Evolutionary conservation across 345 rosid genomes (phyloP), one percentile per base, ranked within the genome.

Genomic region (Gossypium rotundifolium): DNA sequence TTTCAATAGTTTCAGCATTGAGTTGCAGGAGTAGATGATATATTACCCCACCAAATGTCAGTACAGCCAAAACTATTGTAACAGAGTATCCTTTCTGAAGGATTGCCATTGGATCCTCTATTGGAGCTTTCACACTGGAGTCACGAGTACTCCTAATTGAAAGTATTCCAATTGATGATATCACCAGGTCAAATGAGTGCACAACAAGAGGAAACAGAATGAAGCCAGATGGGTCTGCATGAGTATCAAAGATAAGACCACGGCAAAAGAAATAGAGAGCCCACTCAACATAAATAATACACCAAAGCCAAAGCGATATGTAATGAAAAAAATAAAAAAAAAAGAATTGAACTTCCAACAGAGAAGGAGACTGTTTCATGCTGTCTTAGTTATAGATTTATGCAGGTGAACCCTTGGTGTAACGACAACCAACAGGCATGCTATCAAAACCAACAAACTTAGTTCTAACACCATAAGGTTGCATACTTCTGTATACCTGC

Each of bases 161-260:
- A 75, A 95, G 77, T 78, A 95, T 89, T 75, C 99, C 99, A 80
- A 88, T 55, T 18, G 99, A 91, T 55, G 99, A 95, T 77, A 95
- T 81, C 81, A 95, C 82, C 80, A 95, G 88, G 84, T 95, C 99
- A 83, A 95, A 95, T 16, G 99, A 95, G 80, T 95, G 99, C 74
- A 95, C 92, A 68, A 95, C 98, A 67, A 95, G 90, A 74, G 99
- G 99, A 85, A 95, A 95, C 77, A 95, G 84, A 81, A 95, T 93
- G 82, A 95, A 95, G 79, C 98, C 99, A 65, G 99, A 93, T 76
- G 99, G 93, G 85, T 91, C 97, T 95, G 99, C 97, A 80, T 54
- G 61, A 83, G 76, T 29, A 79, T 71, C 33, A 53, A 78, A 73
- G 60, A 22, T 25, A 75, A 33, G 79, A 73, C 57, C 49, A 59